These are phyloP conservation scores for Termitomyces sp. DNA, from an alignment of 768 basidiomycete species.

Conservation along the genomic window DNA sequence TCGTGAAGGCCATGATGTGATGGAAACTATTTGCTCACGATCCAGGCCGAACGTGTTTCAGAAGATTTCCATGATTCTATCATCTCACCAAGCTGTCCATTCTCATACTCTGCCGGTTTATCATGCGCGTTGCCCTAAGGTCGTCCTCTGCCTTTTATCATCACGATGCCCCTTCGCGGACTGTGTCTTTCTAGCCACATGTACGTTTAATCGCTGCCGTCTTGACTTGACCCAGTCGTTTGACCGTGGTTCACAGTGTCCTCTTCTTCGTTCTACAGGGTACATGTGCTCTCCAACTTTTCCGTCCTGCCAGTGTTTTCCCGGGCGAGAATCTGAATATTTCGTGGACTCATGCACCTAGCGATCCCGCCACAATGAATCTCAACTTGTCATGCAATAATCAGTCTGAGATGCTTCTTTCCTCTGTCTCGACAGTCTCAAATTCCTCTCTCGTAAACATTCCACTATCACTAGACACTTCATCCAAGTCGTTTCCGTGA, in stretches of 20 bases:
- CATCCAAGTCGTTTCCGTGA: background rate
- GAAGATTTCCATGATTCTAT: background rate
- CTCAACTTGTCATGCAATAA: background rate
- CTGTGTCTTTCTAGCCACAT: background rate
- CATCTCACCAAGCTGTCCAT: background rate
- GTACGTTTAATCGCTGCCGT: background rate
- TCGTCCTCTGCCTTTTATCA: background rate
- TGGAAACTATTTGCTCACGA: background rate
- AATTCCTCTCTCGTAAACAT: fast-evolving
- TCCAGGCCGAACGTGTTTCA: background rate
- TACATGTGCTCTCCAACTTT: background rate
- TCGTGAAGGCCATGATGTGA: background rate
- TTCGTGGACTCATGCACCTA: background rate
- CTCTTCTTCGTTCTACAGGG: background rate
- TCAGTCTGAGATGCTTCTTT: fast-evolving
- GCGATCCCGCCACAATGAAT: background rate
- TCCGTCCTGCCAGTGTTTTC: fast-evolving
- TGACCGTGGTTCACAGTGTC: background rate
- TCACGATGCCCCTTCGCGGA: background rate
- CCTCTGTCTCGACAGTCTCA: background rate
- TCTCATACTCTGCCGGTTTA: background rate
- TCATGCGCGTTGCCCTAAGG: background rate
- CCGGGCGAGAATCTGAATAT: background rate
- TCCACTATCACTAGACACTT: too few relatives aligned
- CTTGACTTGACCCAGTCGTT: background rate